phyloP scores from a whole-genome alignment of 1,284 basidiomycete genomes.

The Microbotryum lychnidis-dioicae region DNA sequence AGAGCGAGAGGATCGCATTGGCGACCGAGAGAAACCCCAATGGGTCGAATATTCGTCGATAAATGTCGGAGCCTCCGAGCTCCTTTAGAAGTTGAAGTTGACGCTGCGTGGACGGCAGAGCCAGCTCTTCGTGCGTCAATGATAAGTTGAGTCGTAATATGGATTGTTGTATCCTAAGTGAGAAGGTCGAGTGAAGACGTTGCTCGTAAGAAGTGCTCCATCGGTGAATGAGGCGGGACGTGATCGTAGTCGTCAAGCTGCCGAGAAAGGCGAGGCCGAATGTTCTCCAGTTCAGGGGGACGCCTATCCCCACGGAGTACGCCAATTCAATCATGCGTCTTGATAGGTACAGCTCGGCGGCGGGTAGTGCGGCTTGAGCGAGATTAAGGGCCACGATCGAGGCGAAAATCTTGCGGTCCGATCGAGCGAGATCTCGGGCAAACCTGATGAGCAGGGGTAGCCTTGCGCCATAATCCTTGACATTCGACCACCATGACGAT shows the following conservation, averaged over 20 bases:
- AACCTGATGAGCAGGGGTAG: conserved; percentile 1
- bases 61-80: not conserved
- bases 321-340: conserved; percentile 1
- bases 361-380: not conserved
- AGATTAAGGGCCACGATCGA: not conserved
- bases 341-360: conserved; percentile 4
- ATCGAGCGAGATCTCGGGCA: not conserved
- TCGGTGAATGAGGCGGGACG: not conserved
- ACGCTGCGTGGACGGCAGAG: not conserved
- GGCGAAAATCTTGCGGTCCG: not conserved
- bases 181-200: not conserved
- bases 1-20: not conserved
- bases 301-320: not conserved
- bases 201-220: not conserved
- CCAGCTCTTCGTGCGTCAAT: conserved; percentile 1
- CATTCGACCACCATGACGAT: too few relatives aligned
- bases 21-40: not conserved
- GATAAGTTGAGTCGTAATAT: not conserved
- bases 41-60: conserved; percentile 3
- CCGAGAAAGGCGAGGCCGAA: conserved; percentile 1
- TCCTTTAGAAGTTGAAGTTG: not conserved
- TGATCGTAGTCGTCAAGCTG: not conserved
- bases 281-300: not conserved
- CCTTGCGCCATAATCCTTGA: not conserved
- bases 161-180: not conserved